Evolutionary conservation across 2,329 filamentous ascomycete species (phyloP).

Genomic region (Paracamarosporium sp.): DNA sequence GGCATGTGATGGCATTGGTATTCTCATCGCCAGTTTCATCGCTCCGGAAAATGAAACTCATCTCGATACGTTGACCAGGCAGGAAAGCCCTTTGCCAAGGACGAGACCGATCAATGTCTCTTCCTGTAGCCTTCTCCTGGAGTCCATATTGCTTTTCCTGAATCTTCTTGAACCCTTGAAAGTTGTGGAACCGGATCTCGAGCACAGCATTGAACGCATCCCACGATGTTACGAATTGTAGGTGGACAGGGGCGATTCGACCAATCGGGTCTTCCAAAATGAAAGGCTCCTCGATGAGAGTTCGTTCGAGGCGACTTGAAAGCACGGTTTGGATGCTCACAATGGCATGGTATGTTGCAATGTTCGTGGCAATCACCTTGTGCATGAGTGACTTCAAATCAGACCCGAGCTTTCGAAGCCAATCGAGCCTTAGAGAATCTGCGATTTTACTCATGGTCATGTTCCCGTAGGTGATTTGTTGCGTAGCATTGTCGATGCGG

Average conservation of each 20-base stretch:
- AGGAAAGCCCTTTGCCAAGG: constrained; percentile 14
- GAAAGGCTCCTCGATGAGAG: constrained; percentile 19
- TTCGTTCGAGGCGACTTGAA: constrained; percentile 10
- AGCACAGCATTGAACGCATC: constrained; percentile 20
- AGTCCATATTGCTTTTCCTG: constrained; percentile 16
- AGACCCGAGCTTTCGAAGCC: constrained; percentile 13
- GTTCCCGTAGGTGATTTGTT: constrained; percentile 1
- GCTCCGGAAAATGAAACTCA: constrained; percentile 16
- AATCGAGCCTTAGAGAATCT: constrained; percentile 7
- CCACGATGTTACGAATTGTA: constrained; percentile 22
- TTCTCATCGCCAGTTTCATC: background rate
- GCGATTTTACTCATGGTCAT: constrained; percentile 13
- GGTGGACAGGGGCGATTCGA: constrained; percentile 20
- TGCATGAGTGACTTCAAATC: constrained; percentile 15
- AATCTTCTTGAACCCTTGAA: constrained; percentile 17
- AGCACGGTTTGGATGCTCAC: constrained; percentile 14
- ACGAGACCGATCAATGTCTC: constrained; percentile 9
- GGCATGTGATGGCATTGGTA: constrained; percentile 5
- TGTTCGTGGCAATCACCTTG: constrained; percentile 14
- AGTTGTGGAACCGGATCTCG: constrained; percentile 17
- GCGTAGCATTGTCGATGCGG: constrained; percentile 7
- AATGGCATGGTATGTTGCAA: constrained; percentile 16
- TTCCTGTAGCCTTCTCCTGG: constrained; percentile 15
- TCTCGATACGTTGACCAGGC: constrained; percentile 20
- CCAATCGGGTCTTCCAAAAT: constrained; percentile 23